A percentile compares a stretch with the other conserved stretches of the same genome.
These are phyloP conservation scores for Podaxis mareebaensis DNA, from an alignment of 768 basidiomycete species.

Conservation along the genomic window DNA sequence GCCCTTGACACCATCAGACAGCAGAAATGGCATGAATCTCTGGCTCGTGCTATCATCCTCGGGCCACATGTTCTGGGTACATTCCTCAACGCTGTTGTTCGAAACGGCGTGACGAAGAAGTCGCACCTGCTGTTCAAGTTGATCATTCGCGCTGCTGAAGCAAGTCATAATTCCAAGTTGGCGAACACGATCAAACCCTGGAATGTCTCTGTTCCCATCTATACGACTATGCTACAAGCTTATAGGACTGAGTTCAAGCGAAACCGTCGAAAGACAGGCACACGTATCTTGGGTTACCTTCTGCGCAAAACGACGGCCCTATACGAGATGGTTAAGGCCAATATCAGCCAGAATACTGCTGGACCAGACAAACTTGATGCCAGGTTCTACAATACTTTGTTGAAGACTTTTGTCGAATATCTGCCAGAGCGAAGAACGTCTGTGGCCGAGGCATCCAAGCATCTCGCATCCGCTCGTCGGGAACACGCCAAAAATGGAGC, in stretches of 20 bases:
- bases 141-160: background rate
- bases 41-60: conserved; percentile 44
- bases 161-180: background rate
- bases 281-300: background rate
- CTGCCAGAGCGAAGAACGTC: conserved; percentile 3
- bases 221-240: conserved; percentile 69
- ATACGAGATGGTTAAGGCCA: conserved; percentile 8
- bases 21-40: conserved; percentile 1
- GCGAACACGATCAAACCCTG: conserved; percentile 43
- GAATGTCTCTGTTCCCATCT: conserved; percentile 65
- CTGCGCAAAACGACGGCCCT: background rate
- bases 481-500: conserved; percentile 10
- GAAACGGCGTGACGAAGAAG: conserved; percentile 51
- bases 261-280: background rate
- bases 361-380: conserved; percentile 39
- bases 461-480: background rate
- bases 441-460: background rate
- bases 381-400: conserved; percentile 67
- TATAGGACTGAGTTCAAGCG: conserved; percentile 50
- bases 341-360: conserved; percentile 7
- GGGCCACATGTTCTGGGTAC: conserved; percentile 64
- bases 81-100: conserved; percentile 61
- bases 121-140: background rate
- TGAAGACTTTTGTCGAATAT: conserved; percentile 40
- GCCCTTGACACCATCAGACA: background rate